Conservation (phyloP, 1,139 yeast genomes). For the Saccharomyces hybrid region DNA sequence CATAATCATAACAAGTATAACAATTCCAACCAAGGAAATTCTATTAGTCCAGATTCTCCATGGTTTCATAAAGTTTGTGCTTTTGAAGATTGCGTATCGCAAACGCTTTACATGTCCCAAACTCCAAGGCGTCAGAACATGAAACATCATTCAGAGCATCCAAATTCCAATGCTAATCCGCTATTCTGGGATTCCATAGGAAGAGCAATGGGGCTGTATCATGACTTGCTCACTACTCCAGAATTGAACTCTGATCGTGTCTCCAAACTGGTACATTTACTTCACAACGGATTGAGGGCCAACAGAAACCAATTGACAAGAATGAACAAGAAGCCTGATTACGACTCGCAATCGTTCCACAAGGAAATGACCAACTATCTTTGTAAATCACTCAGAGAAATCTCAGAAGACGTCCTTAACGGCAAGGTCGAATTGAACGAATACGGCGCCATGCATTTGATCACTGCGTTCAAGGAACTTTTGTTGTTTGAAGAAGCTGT, state of each 20-base stretch:
- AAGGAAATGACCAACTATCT: conserved; percentile 41
- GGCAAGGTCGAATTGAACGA: conserved; percentile 38
- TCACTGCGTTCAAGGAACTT: conserved; percentile 52
- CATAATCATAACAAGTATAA: conserved; percentile 2
- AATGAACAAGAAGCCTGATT: conserved; percentile 46
- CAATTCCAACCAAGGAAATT: conserved; percentile 20
- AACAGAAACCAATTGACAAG: conserved; percentile 44
- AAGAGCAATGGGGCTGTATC: conserved; percentile 40
- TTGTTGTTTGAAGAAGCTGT: conserved; percentile 46
- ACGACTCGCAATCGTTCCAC: conserved; percentile 46
- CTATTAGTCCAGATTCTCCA: conserved; percentile 34
- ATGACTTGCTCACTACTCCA: conserved; percentile 38
- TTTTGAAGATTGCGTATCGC: conserved; percentile 41
- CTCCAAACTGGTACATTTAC: conserved; percentile 39
- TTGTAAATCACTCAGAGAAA: conserved; percentile 41
- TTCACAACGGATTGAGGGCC: conserved; percentile 45
- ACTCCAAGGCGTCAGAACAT: conserved; percentile 28
- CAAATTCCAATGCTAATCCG: conserved; percentile 27
- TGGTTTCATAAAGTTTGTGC: conserved; percentile 38
- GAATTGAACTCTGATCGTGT: conserved; percentile 39
- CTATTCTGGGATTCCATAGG: conserved; percentile 18
- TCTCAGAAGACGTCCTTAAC: conserved; percentile 42
- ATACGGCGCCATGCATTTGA: conserved; percentile 49
- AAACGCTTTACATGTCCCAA: conserved; percentile 33
- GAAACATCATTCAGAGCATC: conserved; percentile 23